A percentile compares a stretch with the other conserved stretches of the same genome.
Conservation (phyloP, 495 filamentous ascomycete species). For the Aspergillus bridgeri region DNA sequence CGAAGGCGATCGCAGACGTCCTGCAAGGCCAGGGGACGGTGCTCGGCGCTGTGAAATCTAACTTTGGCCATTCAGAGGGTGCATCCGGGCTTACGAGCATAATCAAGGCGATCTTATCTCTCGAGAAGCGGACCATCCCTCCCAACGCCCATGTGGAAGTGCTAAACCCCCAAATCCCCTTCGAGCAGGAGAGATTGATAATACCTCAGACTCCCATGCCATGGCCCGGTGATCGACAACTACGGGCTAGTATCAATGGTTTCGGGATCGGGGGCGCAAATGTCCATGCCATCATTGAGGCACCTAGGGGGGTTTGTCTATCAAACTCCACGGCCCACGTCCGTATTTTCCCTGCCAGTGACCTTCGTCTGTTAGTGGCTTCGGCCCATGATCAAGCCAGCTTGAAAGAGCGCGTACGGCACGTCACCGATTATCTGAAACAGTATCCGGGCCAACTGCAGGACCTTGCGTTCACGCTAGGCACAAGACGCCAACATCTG, state of each 20-base stretch:
- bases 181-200: constrained; percentile 15
- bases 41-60: background rate
- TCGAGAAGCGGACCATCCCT: constrained; percentile 22
- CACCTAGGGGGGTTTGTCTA: too few species aligned
- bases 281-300: constrained; percentile 13
- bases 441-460: too few species aligned
- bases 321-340: background rate
- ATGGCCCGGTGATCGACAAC: constrained; percentile 12
- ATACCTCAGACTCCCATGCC: background rate
- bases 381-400: too few species aligned
- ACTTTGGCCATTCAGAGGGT: constrained; percentile 25
- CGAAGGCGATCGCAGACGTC: background rate
- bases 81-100: constrained; percentile 21
- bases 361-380: too few species aligned
- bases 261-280: constrained; percentile 23
- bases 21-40: background rate
- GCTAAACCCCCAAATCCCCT: constrained; percentile 19
- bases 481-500: too few species aligned
- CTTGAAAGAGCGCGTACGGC: too few species aligned
- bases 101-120: constrained; percentile 21
- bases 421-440: too few species aligned
- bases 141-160: constrained; percentile 20
- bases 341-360: too few species aligned
- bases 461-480: too few species aligned
- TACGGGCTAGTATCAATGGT: constrained; percentile 12